Evolutionary conservation across 305 asterid genomes (phyloP).

Genomic region (Fraxinus ornus): DNA sequence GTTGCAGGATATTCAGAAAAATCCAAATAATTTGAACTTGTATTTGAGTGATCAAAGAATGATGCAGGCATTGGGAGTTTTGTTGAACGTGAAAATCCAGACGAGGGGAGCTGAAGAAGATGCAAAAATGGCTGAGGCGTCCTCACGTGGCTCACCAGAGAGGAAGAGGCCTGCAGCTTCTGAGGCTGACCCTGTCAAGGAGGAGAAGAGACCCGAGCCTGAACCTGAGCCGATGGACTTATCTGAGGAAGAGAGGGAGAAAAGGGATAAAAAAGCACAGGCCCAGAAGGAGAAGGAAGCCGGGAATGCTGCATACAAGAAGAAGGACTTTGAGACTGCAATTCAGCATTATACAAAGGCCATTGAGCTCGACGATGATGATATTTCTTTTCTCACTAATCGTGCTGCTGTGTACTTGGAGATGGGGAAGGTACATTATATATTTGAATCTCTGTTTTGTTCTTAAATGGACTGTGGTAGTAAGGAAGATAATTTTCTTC

Average conservation of each 20-base stretch:
- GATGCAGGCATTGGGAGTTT: conserved; percentile 75
- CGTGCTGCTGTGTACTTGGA: conserved; percentile 93
- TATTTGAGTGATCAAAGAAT: conserved; percentile 74
- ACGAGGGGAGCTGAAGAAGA: conserved; percentile 47
- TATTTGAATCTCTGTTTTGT: neutral
- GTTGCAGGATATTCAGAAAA: conserved; percentile 83
- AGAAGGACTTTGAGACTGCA: conserved; percentile 87
- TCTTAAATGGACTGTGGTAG: neutral
- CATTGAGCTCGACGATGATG: conserved; percentile 65
- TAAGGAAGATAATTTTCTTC: neutral
- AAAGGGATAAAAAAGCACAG: conserved; percentile 40
- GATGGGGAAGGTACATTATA: conserved; percentile 65
- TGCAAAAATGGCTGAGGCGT: conserved; percentile 30
- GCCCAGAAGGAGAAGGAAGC: conserved; percentile 84
- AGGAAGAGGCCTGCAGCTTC: conserved; percentile 50
- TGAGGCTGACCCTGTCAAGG: conserved; percentile 45
- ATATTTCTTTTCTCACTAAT: conserved; percentile 75
- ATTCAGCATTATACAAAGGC: conserved; percentile 71
- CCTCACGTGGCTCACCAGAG: conserved; percentile 37
- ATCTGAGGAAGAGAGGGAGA: conserved; percentile 30
- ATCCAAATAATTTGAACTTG: conserved; percentile 59
- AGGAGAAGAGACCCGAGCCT: conserved; percentile 44
- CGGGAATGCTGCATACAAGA: conserved; percentile 81
- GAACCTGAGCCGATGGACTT: conserved; percentile 49
- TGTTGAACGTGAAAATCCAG: conserved; percentile 63